These are phyloP conservation scores for Zhuliangozyma parablackwelliae DNA, from an alignment of 1,139 yeast genomes.

Conservation along the genomic window DNA sequence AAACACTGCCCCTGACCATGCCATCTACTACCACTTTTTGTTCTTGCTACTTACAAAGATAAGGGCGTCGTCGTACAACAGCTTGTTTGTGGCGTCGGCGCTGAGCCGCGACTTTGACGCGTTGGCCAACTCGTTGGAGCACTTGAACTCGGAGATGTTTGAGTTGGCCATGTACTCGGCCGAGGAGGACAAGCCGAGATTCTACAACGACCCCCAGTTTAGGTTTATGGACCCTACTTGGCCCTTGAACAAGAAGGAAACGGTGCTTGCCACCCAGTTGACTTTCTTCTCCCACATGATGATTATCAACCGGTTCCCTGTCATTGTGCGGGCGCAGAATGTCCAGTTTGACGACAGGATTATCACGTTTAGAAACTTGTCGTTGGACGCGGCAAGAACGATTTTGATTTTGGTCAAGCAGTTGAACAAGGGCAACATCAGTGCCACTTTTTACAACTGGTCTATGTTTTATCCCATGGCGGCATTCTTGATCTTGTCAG, in stretches of 20 bases:
- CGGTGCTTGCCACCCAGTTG: slow-evolving; percentile 21
- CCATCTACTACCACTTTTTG: slow-evolving; percentile 10
- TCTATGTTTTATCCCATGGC: slow-evolving; percentile 27
- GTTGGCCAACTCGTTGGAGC: slow-evolving; percentile 14
- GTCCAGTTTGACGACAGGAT: slow-evolving; percentile 13
- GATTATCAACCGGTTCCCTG: slow-evolving; percentile 34
- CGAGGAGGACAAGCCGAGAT: slow-evolving; percentile 18
- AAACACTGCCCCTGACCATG: not conserved
- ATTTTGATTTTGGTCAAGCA: slow-evolving; percentile 23
- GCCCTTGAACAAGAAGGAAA: slow-evolving; percentile 10
- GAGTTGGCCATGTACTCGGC: slow-evolving; percentile 12
- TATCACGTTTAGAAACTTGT: slow-evolving; percentile 19
- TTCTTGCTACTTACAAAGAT: slow-evolving; percentile 22
- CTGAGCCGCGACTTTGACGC: slow-evolving; percentile 14
- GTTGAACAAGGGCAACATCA: slow-evolving; percentile 15
- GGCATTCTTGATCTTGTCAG: slow-evolving; percentile 30
- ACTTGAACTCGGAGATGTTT: slow-evolving; percentile 19
- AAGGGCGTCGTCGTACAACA: slow-evolving; percentile 25
- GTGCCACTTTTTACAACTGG: slow-evolving; percentile 31
- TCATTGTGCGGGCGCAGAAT: slow-evolving; percentile 16
- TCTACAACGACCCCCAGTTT: slow-evolving; percentile 24
- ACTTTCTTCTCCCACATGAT: slow-evolving; percentile 31
- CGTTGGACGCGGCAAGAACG: slow-evolving; percentile 34
- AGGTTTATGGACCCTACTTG: slow-evolving; percentile 4
- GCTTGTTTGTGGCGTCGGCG: slow-evolving; percentile 26